Conservation (phyloP, 2,329 filamentous ascomycete genomes). For the Huntiella savannae region DNA sequence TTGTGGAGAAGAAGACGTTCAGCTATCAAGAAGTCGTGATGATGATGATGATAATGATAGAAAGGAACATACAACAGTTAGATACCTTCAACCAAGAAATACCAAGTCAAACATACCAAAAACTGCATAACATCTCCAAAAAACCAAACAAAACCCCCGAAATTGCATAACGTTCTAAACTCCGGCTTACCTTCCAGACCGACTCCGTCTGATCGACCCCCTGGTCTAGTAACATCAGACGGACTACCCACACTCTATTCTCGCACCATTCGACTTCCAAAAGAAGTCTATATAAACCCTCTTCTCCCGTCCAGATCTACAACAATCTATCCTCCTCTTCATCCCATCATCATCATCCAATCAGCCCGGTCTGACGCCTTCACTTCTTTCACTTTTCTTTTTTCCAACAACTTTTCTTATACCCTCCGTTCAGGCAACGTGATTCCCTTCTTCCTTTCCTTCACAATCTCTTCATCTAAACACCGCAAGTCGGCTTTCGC, state of each 20-base stretch:
- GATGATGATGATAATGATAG: no score
- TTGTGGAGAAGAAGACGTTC: no score
- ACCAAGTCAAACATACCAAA: no score
- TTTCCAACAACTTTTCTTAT: not conserved
- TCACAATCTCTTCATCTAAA: constrained; percentile 11
- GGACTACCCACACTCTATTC: not conserved
- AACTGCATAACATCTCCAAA: not conserved
- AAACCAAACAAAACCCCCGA: not conserved
- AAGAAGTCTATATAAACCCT: not conserved
- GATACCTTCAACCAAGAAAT: no score
- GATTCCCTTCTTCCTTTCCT: not conserved
- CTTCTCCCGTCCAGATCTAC: not conserved
- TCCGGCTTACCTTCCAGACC: no score
- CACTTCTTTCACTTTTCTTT: constrained; percentile 7
- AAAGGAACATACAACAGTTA: no score
- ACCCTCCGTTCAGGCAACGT: no score
- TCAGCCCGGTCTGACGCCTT: constrained; percentile 6
- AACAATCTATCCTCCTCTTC: no score
- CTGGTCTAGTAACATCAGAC: constrained; percentile 1
- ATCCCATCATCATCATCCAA: constrained; percentile 2
- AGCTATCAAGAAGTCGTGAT: no score
- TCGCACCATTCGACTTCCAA: not conserved
- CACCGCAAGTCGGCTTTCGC: constrained; percentile 4
- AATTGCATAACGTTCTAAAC: no score
- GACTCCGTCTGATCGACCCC: not conserved